Percentiles rank a stretch among this genome's conserved stretches.
Conservation (phyloP, 75 land plant species). For the Ceratopteris richardii region DNA sequence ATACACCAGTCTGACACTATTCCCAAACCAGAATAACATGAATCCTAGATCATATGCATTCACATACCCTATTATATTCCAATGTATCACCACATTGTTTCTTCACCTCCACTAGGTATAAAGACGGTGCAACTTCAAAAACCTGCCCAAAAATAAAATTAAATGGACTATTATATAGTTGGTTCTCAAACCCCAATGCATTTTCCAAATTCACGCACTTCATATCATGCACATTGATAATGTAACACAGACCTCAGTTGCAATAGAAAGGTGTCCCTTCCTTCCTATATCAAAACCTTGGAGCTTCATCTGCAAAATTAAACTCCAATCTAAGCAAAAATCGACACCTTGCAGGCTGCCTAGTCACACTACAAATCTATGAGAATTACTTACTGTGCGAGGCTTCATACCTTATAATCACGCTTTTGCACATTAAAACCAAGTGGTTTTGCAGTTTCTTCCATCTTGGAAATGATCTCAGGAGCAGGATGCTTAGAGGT, state of each 20-base stretch:
- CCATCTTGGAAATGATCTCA: constrained; percentile 34
- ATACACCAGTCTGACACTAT: too few species aligned
- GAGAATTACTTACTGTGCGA: too few species aligned
- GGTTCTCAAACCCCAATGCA: too few species aligned
- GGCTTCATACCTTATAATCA: constrained; percentile 22
- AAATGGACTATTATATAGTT: too few species aligned
- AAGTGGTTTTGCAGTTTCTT: constrained; percentile 35
- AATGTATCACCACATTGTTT: constrained; percentile 79
- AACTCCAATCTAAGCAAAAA: too few species aligned
- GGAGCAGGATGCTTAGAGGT: constrained; percentile 31
- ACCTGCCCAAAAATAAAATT: too few species aligned
- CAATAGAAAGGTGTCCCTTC: constrained; percentile 34
- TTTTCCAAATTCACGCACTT: too few species aligned
- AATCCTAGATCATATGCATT: background rate
- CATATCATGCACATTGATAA: too few species aligned
- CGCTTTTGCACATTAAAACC: constrained; percentile 36
- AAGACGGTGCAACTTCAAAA: constrained; percentile 84
- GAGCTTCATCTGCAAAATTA: constrained; percentile 24
- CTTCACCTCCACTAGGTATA: constrained; percentile 81
- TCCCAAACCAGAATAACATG: too few species aligned
- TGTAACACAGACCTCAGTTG: constrained; percentile 24
- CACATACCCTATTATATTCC: constrained; percentile 78
- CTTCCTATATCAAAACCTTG: constrained; percentile 27
- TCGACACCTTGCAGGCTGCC: too few species aligned
- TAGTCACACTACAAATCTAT: too few species aligned